phyloP scores from a whole-genome alignment of 1,284 basidiomycete species.

The Gastroboletus turbinatus region DNA sequence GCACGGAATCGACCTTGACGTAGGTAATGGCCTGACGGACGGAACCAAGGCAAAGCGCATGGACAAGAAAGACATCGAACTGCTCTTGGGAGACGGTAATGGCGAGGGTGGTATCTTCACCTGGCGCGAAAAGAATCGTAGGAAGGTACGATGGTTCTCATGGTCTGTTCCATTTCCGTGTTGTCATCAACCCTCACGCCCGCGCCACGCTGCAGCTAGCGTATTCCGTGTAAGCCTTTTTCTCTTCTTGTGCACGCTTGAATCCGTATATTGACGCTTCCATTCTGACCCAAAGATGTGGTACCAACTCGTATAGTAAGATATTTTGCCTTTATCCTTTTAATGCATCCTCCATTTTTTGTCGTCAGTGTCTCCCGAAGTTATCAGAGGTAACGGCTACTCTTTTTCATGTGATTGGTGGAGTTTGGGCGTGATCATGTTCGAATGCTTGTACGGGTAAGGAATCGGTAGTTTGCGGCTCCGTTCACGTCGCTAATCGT shows the following conservation, averaged over 20 bases:
- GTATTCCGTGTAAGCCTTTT: slow-evolving; percentile 81
- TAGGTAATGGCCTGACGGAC: slow-evolving; percentile 62
- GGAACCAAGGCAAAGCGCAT: slow-evolving; percentile 70
- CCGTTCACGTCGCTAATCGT: slow-evolving; percentile 30
- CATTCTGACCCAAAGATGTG: slow-evolving; percentile 54
- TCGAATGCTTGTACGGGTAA: slow-evolving; percentile 86
- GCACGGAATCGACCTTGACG: slow-evolving; percentile 93
- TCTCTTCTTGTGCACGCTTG: slow-evolving; percentile 21
- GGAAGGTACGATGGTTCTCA: slow-evolving; percentile 58
- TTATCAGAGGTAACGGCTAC: slow-evolving; percentile 91
- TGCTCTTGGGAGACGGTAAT: slow-evolving; percentile 75
- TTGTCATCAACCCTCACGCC: slow-evolving; percentile 17
- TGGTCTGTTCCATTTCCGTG: slow-evolving; percentile 27
- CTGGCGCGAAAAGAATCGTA: slow-evolving; percentile 91
- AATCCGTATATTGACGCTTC: slow-evolving; percentile 25
- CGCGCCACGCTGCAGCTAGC: slow-evolving; percentile 59
- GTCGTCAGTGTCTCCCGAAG: slow-evolving; percentile 86
- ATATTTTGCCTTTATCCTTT: slow-evolving; percentile 29
- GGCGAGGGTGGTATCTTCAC: slow-evolving; percentile 83
- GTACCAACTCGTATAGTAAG: slow-evolving; percentile 91
- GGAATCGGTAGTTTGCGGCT: slow-evolving; percentile 34
- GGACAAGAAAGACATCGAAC: slow-evolving; percentile 75
- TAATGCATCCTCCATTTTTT: slow-evolving; percentile 26
- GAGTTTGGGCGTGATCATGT: slow-evolving; percentile 94
- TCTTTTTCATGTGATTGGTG: slow-evolving; percentile 97